Base-by-base conservation (phyloP, 78 protist genomes). In the Tieghemostelium lacteum region DNA sequence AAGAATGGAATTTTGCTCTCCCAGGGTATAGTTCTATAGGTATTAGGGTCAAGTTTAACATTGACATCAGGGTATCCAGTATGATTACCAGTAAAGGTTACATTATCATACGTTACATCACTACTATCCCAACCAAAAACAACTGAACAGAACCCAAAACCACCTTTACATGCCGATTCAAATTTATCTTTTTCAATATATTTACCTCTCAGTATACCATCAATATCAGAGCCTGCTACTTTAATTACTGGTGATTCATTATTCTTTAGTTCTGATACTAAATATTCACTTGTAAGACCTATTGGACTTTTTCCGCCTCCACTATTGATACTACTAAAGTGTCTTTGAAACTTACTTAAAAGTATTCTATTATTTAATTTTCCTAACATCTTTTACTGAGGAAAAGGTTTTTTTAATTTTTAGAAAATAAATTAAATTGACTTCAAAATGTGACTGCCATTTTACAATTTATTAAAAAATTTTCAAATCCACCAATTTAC, bases 121-220 rank as follows among this genome's bases (percentile, higher is more conserved):
- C 29, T 54, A 28, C 50, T 57, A 29, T 88, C 94, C 94, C 94
- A 88, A 0, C 94, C 94, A 54, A 88, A 88, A 22, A 88, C 64
- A 7, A 88, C 94, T 58, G 88, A 67, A 55, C 94, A 88, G 52
- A 88, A 88, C 12, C 87, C 94, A 24, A 75, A 88, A 4, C 94
- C 94, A 2, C 75, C 67, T 6, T 65, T 55, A 5, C 67, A 45
- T 0, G 94, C 33, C 22, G 85, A 70, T 40, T 71, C 72, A 31
- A 88, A 88, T 64, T 88, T 88, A 24, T 69, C 71, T 70, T 88
- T 88, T n/a, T 75, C 75, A 14, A 88, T 55, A 36, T 75, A 73
- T 42, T 88, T 88, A 8, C 94, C 94, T 4, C 94, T 31, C 12
- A 75, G 24, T 19, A 88, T 31, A 29, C 94, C 94, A 83, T 88